Conservation (phyloP, 768 basidiomycete genomes). For the Boletus barrowsii region DNA sequence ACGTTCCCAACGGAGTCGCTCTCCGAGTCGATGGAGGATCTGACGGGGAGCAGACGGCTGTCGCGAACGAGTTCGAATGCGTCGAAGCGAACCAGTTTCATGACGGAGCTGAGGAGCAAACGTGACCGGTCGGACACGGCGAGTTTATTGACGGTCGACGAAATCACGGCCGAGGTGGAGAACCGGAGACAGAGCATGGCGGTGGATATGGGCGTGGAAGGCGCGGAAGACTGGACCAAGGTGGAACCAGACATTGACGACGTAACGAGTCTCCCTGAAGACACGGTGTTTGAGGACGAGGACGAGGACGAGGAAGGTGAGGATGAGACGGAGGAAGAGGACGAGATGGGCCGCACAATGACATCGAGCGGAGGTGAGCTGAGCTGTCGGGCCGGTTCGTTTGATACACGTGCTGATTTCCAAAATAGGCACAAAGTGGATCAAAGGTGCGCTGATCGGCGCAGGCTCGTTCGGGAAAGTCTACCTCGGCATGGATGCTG, state of each 20-base stretch:
- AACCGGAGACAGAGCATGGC: conserved; percentile 52
- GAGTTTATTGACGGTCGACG: conserved; percentile 92
- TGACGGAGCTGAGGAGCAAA: conserved; percentile 77
- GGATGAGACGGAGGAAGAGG: conserved; percentile 46
- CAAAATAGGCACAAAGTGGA: conserved; percentile 82
- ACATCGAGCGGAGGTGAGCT: conserved; percentile 52
- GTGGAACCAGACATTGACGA: conserved; percentile 55
- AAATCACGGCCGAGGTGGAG: conserved; percentile 95
- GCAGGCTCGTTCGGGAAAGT: conserved; percentile 95
- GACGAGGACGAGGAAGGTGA: conserved; percentile 52
- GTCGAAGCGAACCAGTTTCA: conserved; percentile 71
- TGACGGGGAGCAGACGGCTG: conserved; percentile 37
- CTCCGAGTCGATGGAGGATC: conserved; percentile 70
- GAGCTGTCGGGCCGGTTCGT: conserved; percentile 7
- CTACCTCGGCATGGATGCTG: conserved; percentile 92
- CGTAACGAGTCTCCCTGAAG: conserved; percentile 45
- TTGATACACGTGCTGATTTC: conserved; percentile 1
- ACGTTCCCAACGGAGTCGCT: conserved; percentile 76
- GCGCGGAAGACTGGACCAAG: conserved; percentile 70
- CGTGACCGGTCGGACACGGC: conserved; percentile 87
- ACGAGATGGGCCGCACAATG: conserved; percentile 49
- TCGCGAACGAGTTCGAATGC: conserved; percentile 46
- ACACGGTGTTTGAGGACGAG: conserved; percentile 46
- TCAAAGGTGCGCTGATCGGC: conserved; percentile 93
- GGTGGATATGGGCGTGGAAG: conserved; percentile 43